Evolutionary conservation across 1,139 yeast species (phyloP), one percentile per base, ranked within the genome.

Genomic region (Hyphopichia buzzinii): DNA sequence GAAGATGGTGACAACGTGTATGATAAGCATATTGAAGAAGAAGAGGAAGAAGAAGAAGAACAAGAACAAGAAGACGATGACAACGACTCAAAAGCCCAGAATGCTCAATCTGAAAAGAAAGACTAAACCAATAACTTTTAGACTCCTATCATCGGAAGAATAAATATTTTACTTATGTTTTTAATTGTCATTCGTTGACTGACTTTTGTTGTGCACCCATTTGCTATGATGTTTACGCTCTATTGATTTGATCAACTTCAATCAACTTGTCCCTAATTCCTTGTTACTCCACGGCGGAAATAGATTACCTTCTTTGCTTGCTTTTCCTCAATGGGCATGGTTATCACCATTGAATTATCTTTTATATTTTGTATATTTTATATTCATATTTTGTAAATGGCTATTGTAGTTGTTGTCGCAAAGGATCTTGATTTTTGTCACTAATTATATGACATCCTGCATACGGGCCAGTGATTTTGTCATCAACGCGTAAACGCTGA

Each of bases 1-100:
- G 52, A 49, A 16, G 37, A 21, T 24, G 55, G 41, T 19, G 57
- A 48, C 39, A 50, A 50, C 26, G 54, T 47, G 29, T 50, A 52
- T 36, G 51, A 47, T 34, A 54, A 49, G 40, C 59, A 55, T 35
- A 55, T 50, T 35, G 64, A 56, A 42, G 64, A 54, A 39, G 60
- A 49, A 26, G 54, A 48, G 26, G 52, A 47, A 5, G 53, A 46
- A 15, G 48, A 40, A n/a, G 43, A 39, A 16, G 22, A 35, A 24
- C 37, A 36, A 15, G 40, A 41, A 17, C 37, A 17, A 14, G 36
- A 34, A 8, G 39, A 37, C 26, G 38, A 34, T 21, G 35, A 32
- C 11, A 22, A 19, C 16, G 21, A 16, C 21, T n/a, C 14, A 19
- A 10, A 19, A 19, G 23, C 8, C 23, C 6, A 19, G 23, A 10